Conservation (phyloP, 2,329 filamentous ascomycete species). For the Juglanconis juglandina region DNA sequence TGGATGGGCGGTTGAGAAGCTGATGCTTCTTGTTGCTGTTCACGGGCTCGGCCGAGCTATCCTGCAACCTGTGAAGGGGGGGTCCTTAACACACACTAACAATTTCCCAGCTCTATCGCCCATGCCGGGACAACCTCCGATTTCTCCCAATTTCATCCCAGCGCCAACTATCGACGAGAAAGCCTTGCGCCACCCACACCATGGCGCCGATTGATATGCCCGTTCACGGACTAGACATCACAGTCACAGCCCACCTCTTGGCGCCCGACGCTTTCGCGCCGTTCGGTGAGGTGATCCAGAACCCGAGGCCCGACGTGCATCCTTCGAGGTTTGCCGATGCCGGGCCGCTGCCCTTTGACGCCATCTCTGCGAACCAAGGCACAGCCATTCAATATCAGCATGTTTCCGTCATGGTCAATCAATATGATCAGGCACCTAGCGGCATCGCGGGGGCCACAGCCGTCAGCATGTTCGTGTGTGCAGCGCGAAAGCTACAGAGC, state of each 20-base stretch:
- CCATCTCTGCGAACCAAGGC: slow-evolving; percentile 75
- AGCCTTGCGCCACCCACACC: background rate
- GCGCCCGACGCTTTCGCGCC: slow-evolving; percentile 65
- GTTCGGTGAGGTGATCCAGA: slow-evolving; percentile 81
- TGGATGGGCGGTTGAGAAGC: too few species aligned
- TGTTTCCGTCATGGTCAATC: slow-evolving; percentile 69
- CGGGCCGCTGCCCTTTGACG: slow-evolving; percentile 38
- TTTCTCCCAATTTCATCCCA: background rate
- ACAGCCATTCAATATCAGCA: slow-evolving; percentile 82
- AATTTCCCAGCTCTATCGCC: background rate
- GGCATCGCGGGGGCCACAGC: slow-evolving; percentile 54
- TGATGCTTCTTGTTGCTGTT: too few species aligned
- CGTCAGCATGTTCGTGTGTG: slow-evolving; percentile 89
- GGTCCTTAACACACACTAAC: background rate
- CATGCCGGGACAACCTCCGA: background rate
- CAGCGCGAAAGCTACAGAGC: slow-evolving; percentile 52
- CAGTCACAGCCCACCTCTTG: slow-evolving; percentile 62
- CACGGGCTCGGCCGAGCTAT: too few species aligned
- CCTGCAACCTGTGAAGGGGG: too few species aligned
- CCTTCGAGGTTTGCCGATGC: slow-evolving; percentile 37
- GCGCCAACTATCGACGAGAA: background rate
- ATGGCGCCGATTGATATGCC: slow-evolving; percentile 28
- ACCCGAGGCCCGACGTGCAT: slow-evolving; percentile 59
- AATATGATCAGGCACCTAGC: slow-evolving; percentile 66
- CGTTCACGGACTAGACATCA: slow-evolving; percentile 44